These are phyloP conservation scores for Talaromyces pinophilus DNA, from an alignment of 2,329 filamentous ascomycete genomes.

Conservation along the genomic window DNA sequence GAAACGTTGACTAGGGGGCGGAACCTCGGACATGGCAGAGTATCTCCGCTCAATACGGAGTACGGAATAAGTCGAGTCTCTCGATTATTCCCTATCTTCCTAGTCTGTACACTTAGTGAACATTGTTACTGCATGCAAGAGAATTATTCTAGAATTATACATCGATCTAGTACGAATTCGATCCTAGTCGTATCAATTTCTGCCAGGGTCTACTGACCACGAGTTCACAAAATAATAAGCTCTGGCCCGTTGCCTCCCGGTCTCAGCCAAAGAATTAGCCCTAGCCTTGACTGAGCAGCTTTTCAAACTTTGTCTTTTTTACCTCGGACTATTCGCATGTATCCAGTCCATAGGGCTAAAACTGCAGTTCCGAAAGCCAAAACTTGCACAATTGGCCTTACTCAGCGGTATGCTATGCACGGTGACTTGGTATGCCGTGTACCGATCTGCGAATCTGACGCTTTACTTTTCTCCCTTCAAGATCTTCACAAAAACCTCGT, in stretches of 20 bases:
- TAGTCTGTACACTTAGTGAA: background rate
- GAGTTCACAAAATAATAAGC: background rate
- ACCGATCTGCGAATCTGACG: background rate
- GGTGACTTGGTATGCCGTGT: background rate
- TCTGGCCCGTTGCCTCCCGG: background rate
- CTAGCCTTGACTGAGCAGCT: background rate
- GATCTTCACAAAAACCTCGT: background rate
- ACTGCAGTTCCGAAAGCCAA: background rate
- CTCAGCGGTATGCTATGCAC: background rate
- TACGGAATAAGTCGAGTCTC: conserved; percentile 2
- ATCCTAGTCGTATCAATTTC: background rate
- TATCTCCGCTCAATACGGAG: conserved; percentile 8
- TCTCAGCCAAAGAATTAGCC: background rate
- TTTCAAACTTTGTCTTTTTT: background rate
- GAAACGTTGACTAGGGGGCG: background rate
- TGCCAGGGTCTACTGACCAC: background rate
- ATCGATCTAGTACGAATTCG: background rate
- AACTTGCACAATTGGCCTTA: background rate
- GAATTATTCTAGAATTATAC: background rate
- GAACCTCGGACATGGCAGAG: background rate
- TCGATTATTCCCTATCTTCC: background rate
- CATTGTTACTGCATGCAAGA: background rate
- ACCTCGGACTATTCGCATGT: background rate
- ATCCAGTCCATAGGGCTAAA: background rate
- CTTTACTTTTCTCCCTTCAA: background rate